These are phyloP conservation scores for Digitaria exilis DNA, from an alignment of 202 grass and related monocot genomes.

Conservation along the genomic window DNA sequence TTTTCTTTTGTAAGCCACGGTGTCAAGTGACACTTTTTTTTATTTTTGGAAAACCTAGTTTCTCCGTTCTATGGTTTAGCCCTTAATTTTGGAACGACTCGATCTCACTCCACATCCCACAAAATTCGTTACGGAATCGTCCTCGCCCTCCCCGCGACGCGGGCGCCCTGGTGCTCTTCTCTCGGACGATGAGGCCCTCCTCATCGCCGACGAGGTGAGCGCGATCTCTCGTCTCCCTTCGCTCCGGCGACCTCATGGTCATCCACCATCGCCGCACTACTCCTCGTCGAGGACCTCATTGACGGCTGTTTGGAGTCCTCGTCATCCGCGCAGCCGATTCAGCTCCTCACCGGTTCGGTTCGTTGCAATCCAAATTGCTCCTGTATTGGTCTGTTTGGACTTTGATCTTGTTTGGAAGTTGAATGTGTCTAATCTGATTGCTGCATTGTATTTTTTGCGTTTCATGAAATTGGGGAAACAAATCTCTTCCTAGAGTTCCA, in stretches of 20 bases:
- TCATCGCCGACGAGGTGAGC: conserved; percentile 23
- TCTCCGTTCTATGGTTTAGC: neutral
- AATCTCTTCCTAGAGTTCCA: neutral
- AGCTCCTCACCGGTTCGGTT: neutral
- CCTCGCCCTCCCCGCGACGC: neutral
- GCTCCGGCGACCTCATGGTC: neutral
- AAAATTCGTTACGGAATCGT: neutral
- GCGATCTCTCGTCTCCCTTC: neutral
- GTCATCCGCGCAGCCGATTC: neutral
- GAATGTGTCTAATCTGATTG: neutral
- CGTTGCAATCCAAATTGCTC: neutral
- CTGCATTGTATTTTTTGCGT: neutral
- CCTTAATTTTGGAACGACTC: neutral
- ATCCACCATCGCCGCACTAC: neutral
- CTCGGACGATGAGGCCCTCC: neutral
- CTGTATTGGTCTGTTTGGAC: neutral
- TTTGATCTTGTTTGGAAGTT: neutral
- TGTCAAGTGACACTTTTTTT: neutral
- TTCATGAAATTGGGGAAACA: neutral
- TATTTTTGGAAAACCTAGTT: neutral
- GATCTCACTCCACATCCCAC: conserved; percentile 7
- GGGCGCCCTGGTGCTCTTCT: neutral
- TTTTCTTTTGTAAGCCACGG: neutral
- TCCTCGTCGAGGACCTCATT: neutral
- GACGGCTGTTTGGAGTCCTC: neutral